phyloP scores from a whole-genome alignment of 2,329 filamentous ascomycete genomes.

The Arthrobotrys entomopaga region DNA sequence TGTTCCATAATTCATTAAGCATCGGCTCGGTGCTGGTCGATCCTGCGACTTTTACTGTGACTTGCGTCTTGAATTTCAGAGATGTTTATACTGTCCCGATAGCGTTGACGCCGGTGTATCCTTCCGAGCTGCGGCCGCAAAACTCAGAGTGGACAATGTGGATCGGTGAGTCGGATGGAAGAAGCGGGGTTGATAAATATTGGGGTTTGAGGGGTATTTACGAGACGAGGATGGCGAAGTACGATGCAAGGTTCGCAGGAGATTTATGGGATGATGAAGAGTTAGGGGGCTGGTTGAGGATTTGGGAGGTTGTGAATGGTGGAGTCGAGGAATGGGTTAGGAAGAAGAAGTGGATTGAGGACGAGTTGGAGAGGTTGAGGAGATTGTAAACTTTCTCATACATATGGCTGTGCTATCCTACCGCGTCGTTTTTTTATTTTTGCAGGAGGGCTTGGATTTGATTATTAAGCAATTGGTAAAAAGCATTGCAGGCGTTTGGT shows the following conservation, averaged over 20 bases:
- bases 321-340: constrained; percentile 39
- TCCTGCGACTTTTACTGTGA: constrained; percentile 35
- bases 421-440: neutral
- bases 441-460: neutral
- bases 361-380: constrained; percentile 33
- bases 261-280: constrained; percentile 53
- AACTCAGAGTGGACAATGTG: constrained; percentile 49
- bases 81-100: constrained; percentile 45
- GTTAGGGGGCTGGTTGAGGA: constrained; percentile 37
- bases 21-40: constrained; percentile 37
- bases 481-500: constrained; percentile 33
- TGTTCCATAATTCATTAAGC: constrained; percentile 38
- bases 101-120: constrained; percentile 39
- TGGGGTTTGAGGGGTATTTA: constrained; percentile 49
- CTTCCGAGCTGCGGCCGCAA: constrained; percentile 26
- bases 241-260: constrained; percentile 46
- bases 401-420: neutral
- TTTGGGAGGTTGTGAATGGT: constrained; percentile 49
- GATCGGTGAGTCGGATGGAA: constrained; percentile 27
- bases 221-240: constrained; percentile 53
- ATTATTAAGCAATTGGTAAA: constrained; percentile 1
- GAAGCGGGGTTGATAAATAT: constrained; percentile 31
- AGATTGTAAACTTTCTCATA: constrained; percentile 2
- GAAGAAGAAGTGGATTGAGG: constrained; percentile 42
- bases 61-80: constrained; percentile 40